Conservation (phyloP, 2,329 filamentous ascomycete species). For the Aspergillus texensis region DNA sequence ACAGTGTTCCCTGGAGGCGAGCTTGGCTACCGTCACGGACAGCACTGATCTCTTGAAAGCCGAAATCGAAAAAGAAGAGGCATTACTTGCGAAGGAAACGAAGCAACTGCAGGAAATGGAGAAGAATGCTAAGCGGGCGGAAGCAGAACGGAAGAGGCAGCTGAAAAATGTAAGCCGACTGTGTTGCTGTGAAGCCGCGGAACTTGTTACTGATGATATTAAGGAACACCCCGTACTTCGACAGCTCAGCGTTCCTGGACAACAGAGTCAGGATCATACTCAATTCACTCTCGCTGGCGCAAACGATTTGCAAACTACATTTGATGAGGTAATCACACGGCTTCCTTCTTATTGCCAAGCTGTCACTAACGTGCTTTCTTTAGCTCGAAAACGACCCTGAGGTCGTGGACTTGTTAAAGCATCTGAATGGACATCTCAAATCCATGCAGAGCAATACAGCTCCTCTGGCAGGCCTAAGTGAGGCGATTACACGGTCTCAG, state of each 20-base stretch:
- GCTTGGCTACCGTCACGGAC: constrained; percentile 43
- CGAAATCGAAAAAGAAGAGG: constrained; percentile 47
- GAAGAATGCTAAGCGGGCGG: constrained; percentile 45
- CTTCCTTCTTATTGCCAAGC: background rate
- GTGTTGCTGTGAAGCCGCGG: background rate
- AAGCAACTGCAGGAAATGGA: constrained; percentile 46
- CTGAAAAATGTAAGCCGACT: constrained; percentile 41
- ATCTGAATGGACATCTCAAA: constrained; percentile 46
- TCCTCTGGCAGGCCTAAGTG: constrained; percentile 39
- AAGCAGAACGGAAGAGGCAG: constrained; percentile 43
- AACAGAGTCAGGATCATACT: constrained; percentile 20
- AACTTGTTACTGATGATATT: constrained; percentile 18
- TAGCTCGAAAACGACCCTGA: constrained; percentile 44
- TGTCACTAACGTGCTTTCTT: constrained; percentile 16
- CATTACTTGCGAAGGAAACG: constrained; percentile 43
- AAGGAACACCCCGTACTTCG: constrained; percentile 46
- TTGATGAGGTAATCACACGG: constrained; percentile 36
- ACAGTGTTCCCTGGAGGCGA: constrained; percentile 41
- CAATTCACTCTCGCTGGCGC: constrained; percentile 32
- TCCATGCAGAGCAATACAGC: constrained; percentile 48
- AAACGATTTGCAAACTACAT: constrained; percentile 28
- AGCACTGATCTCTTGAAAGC: constrained; percentile 43
- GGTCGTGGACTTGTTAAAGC: constrained; percentile 38
- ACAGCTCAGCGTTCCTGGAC: constrained; percentile 31
- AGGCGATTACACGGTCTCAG: constrained; percentile 42